These are phyloP conservation scores for Hypoxylon sp. DNA, from an alignment of 2,329 filamentous ascomycete species.

Conservation along the genomic window DNA sequence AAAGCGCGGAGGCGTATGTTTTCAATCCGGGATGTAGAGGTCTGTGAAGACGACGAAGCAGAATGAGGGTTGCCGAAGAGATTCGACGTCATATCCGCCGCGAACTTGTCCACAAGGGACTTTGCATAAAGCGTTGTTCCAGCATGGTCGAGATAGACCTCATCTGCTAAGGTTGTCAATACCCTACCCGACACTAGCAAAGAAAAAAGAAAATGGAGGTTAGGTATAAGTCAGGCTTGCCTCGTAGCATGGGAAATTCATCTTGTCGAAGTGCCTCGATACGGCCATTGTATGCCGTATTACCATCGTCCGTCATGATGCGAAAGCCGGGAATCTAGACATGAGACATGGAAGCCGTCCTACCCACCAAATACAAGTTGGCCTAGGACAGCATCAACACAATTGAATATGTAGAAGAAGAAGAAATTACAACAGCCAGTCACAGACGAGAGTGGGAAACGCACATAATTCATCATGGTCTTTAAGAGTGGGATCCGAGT, in stretches of 20 bases:
- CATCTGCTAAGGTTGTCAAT: conserved; percentile 61
- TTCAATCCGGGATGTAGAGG: conserved; percentile 79
- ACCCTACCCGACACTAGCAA: background rate
- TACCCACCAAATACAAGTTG: conserved; percentile 15
- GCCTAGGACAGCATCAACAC: conserved; percentile 10
- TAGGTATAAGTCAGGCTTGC: conserved; percentile 53
- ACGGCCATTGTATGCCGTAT: conserved; percentile 64
- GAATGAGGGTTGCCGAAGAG: conserved; percentile 95
- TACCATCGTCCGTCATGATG: conserved; percentile 47
- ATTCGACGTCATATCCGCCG: conserved; percentile 79
- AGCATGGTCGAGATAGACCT: conserved; percentile 91
- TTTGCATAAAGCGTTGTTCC: conserved; percentile 89
- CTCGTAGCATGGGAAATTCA: conserved; percentile 78
- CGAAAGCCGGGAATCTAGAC: conserved; percentile 29
- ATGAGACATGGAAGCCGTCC: conserved; percentile 40
- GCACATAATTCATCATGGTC: conserved; percentile 21
- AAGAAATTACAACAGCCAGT: background rate
- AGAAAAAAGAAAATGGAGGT: background rate
- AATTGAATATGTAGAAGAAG: conserved; percentile 9
- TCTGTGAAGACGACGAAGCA: conserved; percentile 81
- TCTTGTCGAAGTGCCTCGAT: conserved; percentile 68
- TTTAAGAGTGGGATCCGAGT: conserved; percentile 31
- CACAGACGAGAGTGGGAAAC: background rate
- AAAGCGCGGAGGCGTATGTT: conserved; percentile 78
- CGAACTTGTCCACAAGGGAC: conserved; percentile 83